Conservation (phyloP, 1,284 basidiomycete genomes). For the Leccinum solheimii region DNA sequence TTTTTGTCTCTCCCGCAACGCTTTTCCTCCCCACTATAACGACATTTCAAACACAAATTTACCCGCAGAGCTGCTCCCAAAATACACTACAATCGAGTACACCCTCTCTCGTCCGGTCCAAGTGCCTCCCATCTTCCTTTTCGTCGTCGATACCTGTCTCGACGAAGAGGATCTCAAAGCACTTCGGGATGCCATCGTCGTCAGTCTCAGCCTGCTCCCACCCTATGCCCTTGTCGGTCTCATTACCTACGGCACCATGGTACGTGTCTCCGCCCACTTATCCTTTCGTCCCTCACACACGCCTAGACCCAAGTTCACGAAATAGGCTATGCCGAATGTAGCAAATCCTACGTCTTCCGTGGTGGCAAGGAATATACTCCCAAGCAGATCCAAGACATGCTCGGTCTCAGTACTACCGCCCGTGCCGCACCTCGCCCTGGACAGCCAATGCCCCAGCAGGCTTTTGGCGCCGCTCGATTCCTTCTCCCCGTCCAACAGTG, state of each 20-base stretch:
- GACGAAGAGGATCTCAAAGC: constrained; percentile 97
- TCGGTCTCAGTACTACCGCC: constrained; percentile 76
- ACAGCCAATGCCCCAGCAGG: constrained; percentile 82
- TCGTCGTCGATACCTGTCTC: constrained; percentile 96
- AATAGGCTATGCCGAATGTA: constrained; percentile 94
- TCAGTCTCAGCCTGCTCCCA: constrained; percentile 91
- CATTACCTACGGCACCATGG: constrained; percentile 97
- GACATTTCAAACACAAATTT: constrained; percentile 98
- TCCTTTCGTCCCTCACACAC: constrained; percentile 5
- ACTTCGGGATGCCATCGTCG: constrained; percentile 88
- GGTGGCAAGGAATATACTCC: constrained; percentile 98
- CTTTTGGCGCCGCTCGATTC: constrained; percentile 90
- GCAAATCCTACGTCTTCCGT: constrained; percentile 98
- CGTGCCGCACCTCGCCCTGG: constrained; percentile 83
- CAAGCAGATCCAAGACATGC: constrained; percentile 99
- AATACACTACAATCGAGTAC: constrained; percentile 99
- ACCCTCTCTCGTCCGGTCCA: constrained; percentile 90
- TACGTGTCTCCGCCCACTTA: constrained; percentile 37
- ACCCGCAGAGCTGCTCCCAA: constrained; percentile 93
- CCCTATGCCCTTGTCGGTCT: constrained; percentile 94
- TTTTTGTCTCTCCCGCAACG: constrained; percentile 95
- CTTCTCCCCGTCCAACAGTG: constrained; percentile 90
- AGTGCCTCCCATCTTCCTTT: constrained; percentile 95
- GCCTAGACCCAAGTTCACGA: constrained; percentile 97
- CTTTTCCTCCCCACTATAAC: constrained; percentile 99